Evolutionary conservation across 352 stramenopile genomes (phyloP).

Genomic region (Globisporangium iwayamae): DNA sequence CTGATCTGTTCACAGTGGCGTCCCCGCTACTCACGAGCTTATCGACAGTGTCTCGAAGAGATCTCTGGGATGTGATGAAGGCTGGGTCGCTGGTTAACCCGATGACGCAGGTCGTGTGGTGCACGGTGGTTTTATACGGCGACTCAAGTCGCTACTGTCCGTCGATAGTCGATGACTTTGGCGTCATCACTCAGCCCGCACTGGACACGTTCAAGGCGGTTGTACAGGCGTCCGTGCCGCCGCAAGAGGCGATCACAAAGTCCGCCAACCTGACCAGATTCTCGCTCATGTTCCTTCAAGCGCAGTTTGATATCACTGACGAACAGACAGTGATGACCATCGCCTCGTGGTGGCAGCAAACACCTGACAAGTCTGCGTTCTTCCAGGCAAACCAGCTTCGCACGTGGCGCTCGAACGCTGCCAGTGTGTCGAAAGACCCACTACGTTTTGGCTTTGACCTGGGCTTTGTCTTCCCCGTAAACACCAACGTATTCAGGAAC

Average conservation of each 20-base stretch:
- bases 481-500: conserved; percentile 19
- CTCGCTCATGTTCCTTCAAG: conserved; percentile 34
- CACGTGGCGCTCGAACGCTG: conserved; percentile 24
- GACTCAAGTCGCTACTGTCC: conserved; percentile 19
- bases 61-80: conserved; percentile 38
- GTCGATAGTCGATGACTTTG: conserved; percentile 42
- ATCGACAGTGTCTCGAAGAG: conserved; percentile 22
- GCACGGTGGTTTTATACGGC: conserved; percentile 24
- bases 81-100: conserved; percentile 49
- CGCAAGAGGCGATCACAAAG: conserved; percentile 20
- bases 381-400: conserved; percentile 43
- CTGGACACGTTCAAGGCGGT: conserved; percentile 27
- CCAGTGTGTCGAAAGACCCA: conserved; percentile 23
- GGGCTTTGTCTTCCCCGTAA: conserved; percentile 33
- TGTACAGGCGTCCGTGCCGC: conserved; percentile 26
- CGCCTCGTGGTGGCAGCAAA: conserved; percentile 36
- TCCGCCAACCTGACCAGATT: conserved; percentile 36
- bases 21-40: conserved; percentile 11
- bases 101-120: conserved; percentile 42
- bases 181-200: conserved; percentile 19
- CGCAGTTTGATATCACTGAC: conserved; percentile 26
- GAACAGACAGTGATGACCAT: conserved; percentile 25
- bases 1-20: conserved; percentile 14
- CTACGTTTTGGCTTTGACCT: conserved; percentile 46
- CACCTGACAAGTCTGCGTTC: conserved; percentile 36